A percentile compares a stretch with the other conserved stretches of the same genome.
Conservation (phyloP, 1,284 basidiomycete genomes). For the Violaceomyces palustris region DNA sequence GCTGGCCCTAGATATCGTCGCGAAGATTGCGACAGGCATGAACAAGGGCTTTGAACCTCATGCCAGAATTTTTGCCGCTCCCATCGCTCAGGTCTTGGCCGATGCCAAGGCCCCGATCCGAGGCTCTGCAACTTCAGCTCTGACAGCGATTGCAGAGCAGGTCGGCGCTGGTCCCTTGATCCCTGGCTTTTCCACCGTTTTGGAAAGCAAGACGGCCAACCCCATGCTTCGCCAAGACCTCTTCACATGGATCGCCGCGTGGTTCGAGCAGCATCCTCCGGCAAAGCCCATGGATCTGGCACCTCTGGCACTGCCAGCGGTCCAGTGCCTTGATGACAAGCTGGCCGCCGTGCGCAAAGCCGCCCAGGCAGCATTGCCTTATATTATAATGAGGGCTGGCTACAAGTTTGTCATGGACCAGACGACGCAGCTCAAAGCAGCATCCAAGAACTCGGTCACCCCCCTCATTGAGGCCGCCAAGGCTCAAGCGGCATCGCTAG, state of each 20-base stretch:
- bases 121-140: conserved; percentile 68
- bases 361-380: conserved; percentile 75
- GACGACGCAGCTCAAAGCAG: conserved; percentile 81
- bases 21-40: conserved; percentile 86
- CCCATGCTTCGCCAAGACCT: conserved; percentile 80
- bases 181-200: conserved; percentile 67
- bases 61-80: conserved; percentile 67
- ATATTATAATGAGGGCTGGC: conserved; percentile 71
- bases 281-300: conserved; percentile 65
- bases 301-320: conserved; percentile 66
- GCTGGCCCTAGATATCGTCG: conserved; percentile 82
- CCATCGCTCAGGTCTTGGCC: conserved; percentile 77
- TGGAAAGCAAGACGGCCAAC: conserved; percentile 71
- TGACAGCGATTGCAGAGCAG: conserved; percentile 78
- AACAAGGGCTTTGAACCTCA: conserved; percentile 91
- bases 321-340: conserved; percentile 84
- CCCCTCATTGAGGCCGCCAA: conserved; percentile 74
- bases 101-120: conserved; percentile 90
- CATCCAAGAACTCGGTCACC: conserved; percentile 75
- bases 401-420: conserved; percentile 82
- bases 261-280: conserved; percentile 65
- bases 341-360: conserved; percentile 86
- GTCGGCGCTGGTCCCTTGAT: conserved; percentile 79
- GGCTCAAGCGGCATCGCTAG: conserved; percentile 13
- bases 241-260: conserved; percentile 76